Evolutionary conservation across 2,329 filamentous ascomycete genomes (phyloP), one percentile per base, ranked within the genome.

Genomic region (Cadophora sp.): DNA sequence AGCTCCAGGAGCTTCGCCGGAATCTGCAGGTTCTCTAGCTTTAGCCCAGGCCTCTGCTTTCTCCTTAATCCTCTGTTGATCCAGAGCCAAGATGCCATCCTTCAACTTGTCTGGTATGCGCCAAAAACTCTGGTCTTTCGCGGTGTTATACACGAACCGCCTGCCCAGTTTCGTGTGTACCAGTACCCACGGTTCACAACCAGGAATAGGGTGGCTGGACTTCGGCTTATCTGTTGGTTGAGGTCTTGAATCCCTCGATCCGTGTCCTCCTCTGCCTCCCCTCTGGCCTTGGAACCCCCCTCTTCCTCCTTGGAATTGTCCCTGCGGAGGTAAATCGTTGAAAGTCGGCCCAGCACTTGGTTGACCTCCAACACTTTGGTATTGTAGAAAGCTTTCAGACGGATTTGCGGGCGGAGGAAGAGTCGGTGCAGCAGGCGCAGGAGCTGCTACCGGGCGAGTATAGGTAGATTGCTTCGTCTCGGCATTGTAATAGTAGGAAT

Each of bases 131-230:
- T 94, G 86, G 45, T 95, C 92, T 71, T 95, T 97, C 63, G 86
- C 85, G 0, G 89, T 87, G 73, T 99, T 97, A 81, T 97, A 92
- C 2, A 94, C 94, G 76, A 99, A 99, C 62, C 94, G 87, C 66
- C 96, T 85, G 24, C 93, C 92, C 69, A 95, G 89, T 77, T 93
- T 97, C 0, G 96, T 99, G 77, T 91, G 92, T n/a, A 99, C 93
- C 3, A 99, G 82, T 0, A 97, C 80, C 96, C 96, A 99, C 18
- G 94, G 92, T 73, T 91, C 90, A 73, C 89, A 92, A 2, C 90
- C 90, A 0, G 94, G 94, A 55, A 99, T 96, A 6, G 84, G 77
- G 65, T 91, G 86, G 76, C 92, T 94, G 33, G 89, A 89, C 79
- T 91, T 93, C 2, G 96, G 96, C 70, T 91, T 90, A 78, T 98